A percentile compares a stretch with the other conserved stretches of the same genome.
Conservation (phyloP, 202 grass and related monocot genomes). For the Zoysia matrella region DNA sequence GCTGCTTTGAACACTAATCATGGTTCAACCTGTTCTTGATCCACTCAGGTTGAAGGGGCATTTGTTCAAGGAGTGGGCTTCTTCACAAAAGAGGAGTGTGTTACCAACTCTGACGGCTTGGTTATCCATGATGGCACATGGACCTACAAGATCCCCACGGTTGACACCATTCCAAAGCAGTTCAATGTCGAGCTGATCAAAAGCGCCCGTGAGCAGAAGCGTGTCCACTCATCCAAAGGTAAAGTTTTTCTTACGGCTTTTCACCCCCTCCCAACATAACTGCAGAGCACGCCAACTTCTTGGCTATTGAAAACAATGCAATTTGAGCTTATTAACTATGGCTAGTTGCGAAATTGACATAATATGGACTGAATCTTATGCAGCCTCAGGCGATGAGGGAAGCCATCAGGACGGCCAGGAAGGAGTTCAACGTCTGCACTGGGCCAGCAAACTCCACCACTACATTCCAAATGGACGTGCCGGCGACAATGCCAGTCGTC, state of each 20-base stretch:
- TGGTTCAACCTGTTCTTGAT: background rate
- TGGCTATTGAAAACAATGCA: background rate
- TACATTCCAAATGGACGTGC: constrained; percentile 61
- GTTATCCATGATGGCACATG: constrained; percentile 26
- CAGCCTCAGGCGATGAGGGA: constrained; percentile 85
- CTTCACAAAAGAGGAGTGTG: constrained; percentile 75
- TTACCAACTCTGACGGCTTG: constrained; percentile 71
- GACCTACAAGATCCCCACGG: too few species aligned
- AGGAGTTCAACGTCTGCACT: constrained; percentile 41
- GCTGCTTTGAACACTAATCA: background rate
- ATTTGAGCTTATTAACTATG: background rate
- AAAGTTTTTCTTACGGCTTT: background rate
- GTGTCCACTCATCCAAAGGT: constrained; percentile 87
- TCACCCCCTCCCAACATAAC: background rate
- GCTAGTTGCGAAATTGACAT: background rate
- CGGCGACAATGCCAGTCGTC: constrained; percentile 56
- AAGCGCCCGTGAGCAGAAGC: constrained; percentile 47
- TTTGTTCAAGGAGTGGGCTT: constrained; percentile 93
- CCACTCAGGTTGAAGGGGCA: constrained; percentile 68
- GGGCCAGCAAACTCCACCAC: constrained; percentile 15
- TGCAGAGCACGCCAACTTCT: background rate
- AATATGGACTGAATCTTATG: background rate
- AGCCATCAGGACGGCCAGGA: constrained; percentile 73
- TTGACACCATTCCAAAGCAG: too few species aligned
- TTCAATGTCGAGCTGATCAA: too few species aligned